phyloP scores from a whole-genome alignment of 1,284 basidiomycete species.

The Ceraceosorus guamensis region DNA sequence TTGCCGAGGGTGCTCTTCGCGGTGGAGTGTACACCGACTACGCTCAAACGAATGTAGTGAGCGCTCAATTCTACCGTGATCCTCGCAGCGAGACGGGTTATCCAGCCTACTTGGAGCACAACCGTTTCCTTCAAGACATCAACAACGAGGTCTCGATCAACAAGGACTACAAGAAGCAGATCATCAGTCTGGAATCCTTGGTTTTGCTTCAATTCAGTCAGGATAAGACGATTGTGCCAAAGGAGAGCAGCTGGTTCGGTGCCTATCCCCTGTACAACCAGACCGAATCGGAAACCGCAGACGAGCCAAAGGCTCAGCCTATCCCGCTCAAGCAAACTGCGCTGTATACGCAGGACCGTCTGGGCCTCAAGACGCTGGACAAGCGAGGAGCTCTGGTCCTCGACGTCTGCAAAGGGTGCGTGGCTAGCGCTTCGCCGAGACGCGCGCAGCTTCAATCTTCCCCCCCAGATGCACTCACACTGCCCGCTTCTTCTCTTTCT shows the following conservation, averaged over 20 bases:
- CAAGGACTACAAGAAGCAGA: slow-evolving; percentile 35
- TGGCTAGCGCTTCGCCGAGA: not conserved
- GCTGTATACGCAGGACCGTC: slow-evolving; percentile 77
- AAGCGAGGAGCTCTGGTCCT: slow-evolving; percentile 55
- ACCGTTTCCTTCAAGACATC: slow-evolving; percentile 53
- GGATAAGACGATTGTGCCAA: slow-evolving; percentile 40
- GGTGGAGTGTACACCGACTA: slow-evolving; percentile 65
- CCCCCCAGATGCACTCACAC: not conserved
- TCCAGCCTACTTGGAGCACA: slow-evolving; percentile 62
- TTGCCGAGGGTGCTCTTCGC: slow-evolving; percentile 65
- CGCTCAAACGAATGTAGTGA: slow-evolving; percentile 36
- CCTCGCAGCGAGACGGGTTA: slow-evolving; percentile 57
- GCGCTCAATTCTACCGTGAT: slow-evolving; percentile 93
- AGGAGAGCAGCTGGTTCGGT: slow-evolving; percentile 40
- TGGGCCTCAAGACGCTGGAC: slow-evolving; percentile 72
- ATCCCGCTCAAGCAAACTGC: slow-evolving; percentile 68
- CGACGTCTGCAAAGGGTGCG: slow-evolving; percentile 8
- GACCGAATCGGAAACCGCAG: slow-evolving; percentile 3
- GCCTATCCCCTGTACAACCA: slow-evolving; percentile 31
- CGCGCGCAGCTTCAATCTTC: not conserved
- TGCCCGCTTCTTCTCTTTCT: not conserved
- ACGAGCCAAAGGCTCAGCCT: slow-evolving; percentile 36
- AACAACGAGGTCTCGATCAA: slow-evolving; percentile 34
- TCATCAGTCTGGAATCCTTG: slow-evolving; percentile 41
- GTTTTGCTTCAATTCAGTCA: slow-evolving; percentile 45